These are phyloP conservation scores for Akanthomyces muscarius DNA, from an alignment of 2,329 filamentous ascomycete species.

Conservation along the genomic window DNA sequence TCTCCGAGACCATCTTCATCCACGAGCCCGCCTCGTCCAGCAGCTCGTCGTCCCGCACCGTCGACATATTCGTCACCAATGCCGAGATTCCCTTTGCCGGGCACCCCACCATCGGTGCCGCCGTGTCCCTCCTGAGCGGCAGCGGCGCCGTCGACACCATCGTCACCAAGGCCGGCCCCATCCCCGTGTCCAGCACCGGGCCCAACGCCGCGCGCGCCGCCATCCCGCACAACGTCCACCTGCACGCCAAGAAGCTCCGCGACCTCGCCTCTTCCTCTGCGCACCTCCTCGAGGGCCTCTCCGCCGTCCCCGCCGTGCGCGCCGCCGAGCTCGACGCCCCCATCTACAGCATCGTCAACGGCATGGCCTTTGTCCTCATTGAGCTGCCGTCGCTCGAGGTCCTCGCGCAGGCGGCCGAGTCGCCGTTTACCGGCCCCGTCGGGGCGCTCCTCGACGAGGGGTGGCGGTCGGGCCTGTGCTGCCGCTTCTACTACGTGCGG, in stretches of 20 bases:
- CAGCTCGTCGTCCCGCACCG: conserved; percentile 30
- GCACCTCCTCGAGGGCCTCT: conserved; percentile 24
- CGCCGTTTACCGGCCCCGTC: conserved; percentile 31
- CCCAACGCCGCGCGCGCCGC: conserved; percentile 52
- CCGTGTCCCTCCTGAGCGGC: conserved; percentile 43
- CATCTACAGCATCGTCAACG: conserved; percentile 62
- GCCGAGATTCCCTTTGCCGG: conserved; percentile 59
- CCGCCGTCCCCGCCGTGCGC: conserved; percentile 27
- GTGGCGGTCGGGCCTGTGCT: conserved; percentile 52
- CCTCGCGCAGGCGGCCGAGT: conserved; percentile 41
- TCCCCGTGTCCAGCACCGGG: conserved; percentile 37
- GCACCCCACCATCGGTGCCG: conserved; percentile 57
- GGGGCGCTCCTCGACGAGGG: conserved; percentile 45
- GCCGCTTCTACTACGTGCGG: conserved; percentile 57
- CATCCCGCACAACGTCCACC: conserved; percentile 64
- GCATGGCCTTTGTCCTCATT: conserved; percentile 69
- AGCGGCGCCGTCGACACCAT: conserved; percentile 37
- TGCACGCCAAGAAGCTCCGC: conserved; percentile 47
- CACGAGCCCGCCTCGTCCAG: conserved; percentile 34
- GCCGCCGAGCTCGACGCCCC: conserved; percentile 41
- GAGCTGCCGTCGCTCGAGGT: conserved; percentile 57
- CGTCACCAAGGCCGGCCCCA: conserved; percentile 54
- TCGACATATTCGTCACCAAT: conserved; percentile 57
- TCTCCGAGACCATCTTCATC: conserved; percentile 61
- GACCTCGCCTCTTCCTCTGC: conserved; percentile 20